Evolutionary conservation across 305 asterid genomes (phyloP), one percentile per base, ranked within the genome.

Genomic region (Fraxinus paxiana): DNA sequence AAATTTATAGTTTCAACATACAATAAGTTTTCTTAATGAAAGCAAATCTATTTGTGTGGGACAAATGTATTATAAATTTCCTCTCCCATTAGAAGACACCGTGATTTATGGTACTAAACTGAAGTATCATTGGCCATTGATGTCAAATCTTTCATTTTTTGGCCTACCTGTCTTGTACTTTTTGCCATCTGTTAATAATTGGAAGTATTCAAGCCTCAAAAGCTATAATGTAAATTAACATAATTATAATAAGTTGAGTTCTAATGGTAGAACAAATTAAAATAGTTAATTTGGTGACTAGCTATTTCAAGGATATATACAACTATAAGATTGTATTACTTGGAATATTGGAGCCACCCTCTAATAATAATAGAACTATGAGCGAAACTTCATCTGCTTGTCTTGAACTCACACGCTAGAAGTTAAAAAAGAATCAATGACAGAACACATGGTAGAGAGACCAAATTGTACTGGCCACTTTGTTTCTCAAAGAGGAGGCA

Each of bases 161-260:
- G 72, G 35, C 72, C 72, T 63, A 63, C 34, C 72, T 63, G 72
- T 24, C 72, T 63, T 63, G 35, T 63, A 63, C 72, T 63, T 61
- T 22, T 61, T 61, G 31, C 71, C 31, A 61, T 61, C 7, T 24
- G n/a, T 63, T 24, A 63, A 54, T 63, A 3, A 63, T 24, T 63
- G 72, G 10, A 24, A 20, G 71, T 3, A 63, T 63, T 63, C 18
- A 24, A 24, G 33, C 33, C 6, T 54, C 65, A 17, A 54, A 54
- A 54, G 24, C 26, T 17, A 54, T 54, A 1, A 17, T 54, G 12
- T 6, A 54, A 2, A 17, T 18, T 54, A 54, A 54, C 17, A 17
- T 17, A 54, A 54, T 5, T n/a, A 54, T 17, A 54, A 17, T 17
- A 54, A 51, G 63, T 51, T 51, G 63, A 59, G 9, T 20, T 59